Conservation (phyloP, 768 basidiomycete genomes). For the Thelephora aurantiotincta region DNA sequence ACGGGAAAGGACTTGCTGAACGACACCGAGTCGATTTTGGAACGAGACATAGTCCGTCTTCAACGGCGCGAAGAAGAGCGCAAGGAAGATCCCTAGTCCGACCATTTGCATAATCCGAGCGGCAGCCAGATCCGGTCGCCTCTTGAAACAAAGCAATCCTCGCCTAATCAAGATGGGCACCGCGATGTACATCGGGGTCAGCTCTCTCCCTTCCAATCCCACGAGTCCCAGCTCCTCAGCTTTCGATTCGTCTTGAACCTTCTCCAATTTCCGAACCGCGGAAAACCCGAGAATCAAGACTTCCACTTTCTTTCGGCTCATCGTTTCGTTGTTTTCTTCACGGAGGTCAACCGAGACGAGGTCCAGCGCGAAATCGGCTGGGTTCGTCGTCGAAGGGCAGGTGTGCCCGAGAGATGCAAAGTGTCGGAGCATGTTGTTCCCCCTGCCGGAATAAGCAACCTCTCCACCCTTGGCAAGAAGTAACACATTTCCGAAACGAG, state of each 20-base stretch:
- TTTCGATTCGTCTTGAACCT: constrained; percentile 1
- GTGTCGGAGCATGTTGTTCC: constrained; percentile 17
- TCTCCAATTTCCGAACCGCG: background rate
- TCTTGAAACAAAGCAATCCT: constrained; percentile 23
- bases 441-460: constrained; percentile 12
- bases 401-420: constrained; percentile 21
- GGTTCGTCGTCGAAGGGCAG: constrained; percentile 22
- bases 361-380: constrained; percentile 25
- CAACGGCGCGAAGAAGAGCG: constrained; percentile 23
- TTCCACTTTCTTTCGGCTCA: constrained; percentile 5
- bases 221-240: constrained; percentile 3
- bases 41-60: constrained; percentile 21
- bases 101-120: constrained; percentile 10
- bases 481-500: constrained; percentile 12
- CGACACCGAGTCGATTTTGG: constrained; percentile 25
- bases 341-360: constrained; percentile 14
- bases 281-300: background rate
- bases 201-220: constrained; percentile 7
- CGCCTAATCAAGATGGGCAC: constrained; percentile 24
- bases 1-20: constrained; percentile 15
- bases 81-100: constrained; percentile 14
- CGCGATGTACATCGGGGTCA: constrained; percentile 20
- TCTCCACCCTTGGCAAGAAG: constrained; percentile 13
- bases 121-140: constrained; percentile 20
- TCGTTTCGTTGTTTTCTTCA: constrained; percentile 2